These are phyloP conservation scores for Talaromyces sp. DNA, from an alignment of 2,329 filamentous ascomycete species.

Conservation along the genomic window DNA sequence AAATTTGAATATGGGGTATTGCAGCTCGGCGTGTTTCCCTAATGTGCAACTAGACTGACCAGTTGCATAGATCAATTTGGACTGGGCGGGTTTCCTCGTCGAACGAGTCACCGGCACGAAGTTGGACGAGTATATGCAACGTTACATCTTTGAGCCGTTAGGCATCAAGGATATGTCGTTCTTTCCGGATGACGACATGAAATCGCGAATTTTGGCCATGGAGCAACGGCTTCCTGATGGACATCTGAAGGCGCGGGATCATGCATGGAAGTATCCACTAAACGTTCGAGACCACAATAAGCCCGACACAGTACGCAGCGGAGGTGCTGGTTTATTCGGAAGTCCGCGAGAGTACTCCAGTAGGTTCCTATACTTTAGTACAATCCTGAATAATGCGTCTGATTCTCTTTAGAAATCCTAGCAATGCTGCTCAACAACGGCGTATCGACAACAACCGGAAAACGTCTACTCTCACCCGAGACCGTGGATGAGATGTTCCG, in stretches of 20 bases:
- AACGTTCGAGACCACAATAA: neutral
- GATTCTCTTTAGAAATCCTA: neutral
- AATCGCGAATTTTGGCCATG: neutral
- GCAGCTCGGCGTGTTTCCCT: neutral
- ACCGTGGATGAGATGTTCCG: neutral
- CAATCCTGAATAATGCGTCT: neutral
- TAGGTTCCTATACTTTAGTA: neutral
- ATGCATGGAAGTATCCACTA: neutral
- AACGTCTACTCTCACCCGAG: neutral
- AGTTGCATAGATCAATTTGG: neutral
- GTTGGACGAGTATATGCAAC: neutral
- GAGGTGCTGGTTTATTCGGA: neutral
- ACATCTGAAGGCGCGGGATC: neutral
- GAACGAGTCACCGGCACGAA: neutral
- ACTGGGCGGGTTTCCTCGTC: neutral
- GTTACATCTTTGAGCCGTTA: neutral
- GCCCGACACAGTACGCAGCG: neutral
- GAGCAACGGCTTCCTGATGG: neutral
- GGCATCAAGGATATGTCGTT: neutral
- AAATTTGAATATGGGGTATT: neutral
- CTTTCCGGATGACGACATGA: neutral
- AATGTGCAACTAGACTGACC: neutral
- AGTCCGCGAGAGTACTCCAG: neutral
- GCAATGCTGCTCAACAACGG: neutral
- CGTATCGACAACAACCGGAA: neutral